phyloP scores from a whole-genome alignment of 2,329 filamentous ascomycete genomes.

The Colletotrichum nymphaeae region DNA sequence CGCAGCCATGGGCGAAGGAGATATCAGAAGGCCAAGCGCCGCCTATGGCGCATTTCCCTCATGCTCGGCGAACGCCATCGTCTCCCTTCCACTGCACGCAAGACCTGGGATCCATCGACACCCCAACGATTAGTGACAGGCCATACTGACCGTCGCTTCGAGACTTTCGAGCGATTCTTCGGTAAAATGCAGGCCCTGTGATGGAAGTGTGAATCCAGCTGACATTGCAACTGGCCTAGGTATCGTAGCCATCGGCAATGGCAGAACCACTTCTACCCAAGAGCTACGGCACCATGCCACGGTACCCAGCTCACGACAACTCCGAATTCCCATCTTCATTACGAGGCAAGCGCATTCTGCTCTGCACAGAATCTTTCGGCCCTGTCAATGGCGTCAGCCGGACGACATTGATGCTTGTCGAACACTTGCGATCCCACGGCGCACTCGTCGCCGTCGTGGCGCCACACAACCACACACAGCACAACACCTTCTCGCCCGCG shows the following conservation, averaged over 20 bases:
- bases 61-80: not conserved
- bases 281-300: conserved; percentile 16
- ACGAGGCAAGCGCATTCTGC: conserved; percentile 70
- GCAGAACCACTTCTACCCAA: conserved; percentile 18
- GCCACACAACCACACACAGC: conserved; percentile 66
- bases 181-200: not conserved
- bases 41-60: not conserved
- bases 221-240: not conserved
- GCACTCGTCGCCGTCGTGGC: conserved; percentile 75
- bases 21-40: conserved; percentile 30
- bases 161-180: not conserved
- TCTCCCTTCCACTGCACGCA: not conserved
- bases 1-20: not conserved
- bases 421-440: conserved; percentile 73
- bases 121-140: not conserved
- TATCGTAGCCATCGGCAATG: not conserved
- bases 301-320: conserved; percentile 48
- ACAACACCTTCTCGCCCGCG: conserved; percentile 64
- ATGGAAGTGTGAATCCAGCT: not conserved
- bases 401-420: conserved; percentile 76
- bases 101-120: too few relatives aligned
- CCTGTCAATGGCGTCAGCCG: conserved; percentile 80
- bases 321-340: conserved; percentile 60
- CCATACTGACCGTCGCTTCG: not conserved
- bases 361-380: conserved; percentile 78